Evolutionary conservation across 1,284 basidiomycete genomes (phyloP), one percentile per base, ranked within the genome.

Genomic region (Vanrija humicola): DNA sequence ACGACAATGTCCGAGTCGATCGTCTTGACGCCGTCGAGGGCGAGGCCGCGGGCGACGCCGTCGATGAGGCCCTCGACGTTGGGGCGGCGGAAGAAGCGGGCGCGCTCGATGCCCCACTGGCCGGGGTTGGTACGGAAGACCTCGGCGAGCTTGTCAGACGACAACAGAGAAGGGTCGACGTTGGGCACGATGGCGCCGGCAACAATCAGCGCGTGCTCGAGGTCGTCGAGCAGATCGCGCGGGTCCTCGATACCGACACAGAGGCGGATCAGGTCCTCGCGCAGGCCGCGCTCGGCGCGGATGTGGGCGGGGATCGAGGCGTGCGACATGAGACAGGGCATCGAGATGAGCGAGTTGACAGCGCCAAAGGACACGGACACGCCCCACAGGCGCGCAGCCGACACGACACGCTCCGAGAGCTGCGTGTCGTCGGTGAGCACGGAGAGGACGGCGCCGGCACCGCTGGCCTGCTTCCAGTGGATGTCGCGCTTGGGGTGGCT

Each of bases 291-390:
- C 51, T 86, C 93, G 26, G 91, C 92, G 38, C 96, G 88, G 21
- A 87, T 86, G 38, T 38, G 50, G 29, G 95, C 85, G 69, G 97
- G 93, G 66, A 99, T 99, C 40, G 94, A 98, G 26, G 96, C 94
- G 77, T 99, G 96, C 92, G 92, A 96, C 96, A 99, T 98, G 65
- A 94, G 86, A 76, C 96, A 98, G 44, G 96, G 96, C 96, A 99
- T 98, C 66, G 90, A 94, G 78, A 98, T 98, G 72, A 99, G 78
- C 70, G 89, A 92, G 81, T 99, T 98, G 65, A 99, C 94, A 64
- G 91, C 94, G 29, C 96, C 96, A 73, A 99, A 98, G 67, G 90
- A 93, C 66, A 98, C 96, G 62, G 88, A 92, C 70, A 99, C 97
- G 34, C 95, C 92, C 94, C 95, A 98, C 29, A 99, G 79, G 48